phyloP scores from a whole-genome alignment of 2,329 filamentous ascomycete genomes.

The Pleoardoris graminearum region DNA sequence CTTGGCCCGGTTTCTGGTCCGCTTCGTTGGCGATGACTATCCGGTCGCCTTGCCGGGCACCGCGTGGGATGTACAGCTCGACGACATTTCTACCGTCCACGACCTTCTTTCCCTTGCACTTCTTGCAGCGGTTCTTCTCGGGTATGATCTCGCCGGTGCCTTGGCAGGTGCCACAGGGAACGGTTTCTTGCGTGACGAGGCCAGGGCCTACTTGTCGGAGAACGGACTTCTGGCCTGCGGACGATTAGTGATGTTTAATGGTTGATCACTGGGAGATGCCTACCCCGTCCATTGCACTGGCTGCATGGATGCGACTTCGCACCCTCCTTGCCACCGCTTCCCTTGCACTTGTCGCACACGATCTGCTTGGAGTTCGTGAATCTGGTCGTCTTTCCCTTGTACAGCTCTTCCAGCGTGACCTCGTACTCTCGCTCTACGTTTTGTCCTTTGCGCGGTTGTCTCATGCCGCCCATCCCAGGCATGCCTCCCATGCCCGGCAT shows the following conservation, averaged over 20 bases:
- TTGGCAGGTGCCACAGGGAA: conserved; percentile 79
- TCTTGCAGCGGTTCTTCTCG: conserved; percentile 98
- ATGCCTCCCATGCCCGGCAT: conserved; percentile 65
- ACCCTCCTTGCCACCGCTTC: conserved; percentile 87
- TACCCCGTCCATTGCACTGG: conserved; percentile 77
- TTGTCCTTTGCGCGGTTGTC: conserved; percentile 67
- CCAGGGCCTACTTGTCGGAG: conserved; percentile 85
- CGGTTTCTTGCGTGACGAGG: conserved; percentile 76
- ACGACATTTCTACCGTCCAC: conserved; percentile 89
- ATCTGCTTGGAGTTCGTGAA: conserved; percentile 95
- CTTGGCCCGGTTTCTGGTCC: conserved; percentile 86
- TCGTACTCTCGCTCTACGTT: conserved; percentile 91
- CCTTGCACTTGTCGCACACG: conserved; percentile 84
- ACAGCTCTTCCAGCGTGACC: conserved; percentile 89
- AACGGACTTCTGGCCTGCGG: conserved; percentile 67
- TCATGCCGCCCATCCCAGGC: conserved; percentile 53
- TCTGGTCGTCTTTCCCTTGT: conserved; percentile 98
- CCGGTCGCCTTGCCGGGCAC: conserved; percentile 76
- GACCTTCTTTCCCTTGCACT: conserved; percentile 92
- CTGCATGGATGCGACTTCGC: conserved; percentile 82
- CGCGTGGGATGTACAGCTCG: conserved; percentile 93
- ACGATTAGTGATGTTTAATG: conserved; percentile 21
- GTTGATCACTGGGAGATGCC: neutral
- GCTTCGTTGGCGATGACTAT: conserved; percentile 93
- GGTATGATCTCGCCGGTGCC: conserved; percentile 87